These are phyloP conservation scores for Diaporthe velutina DNA, from an alignment of 2,329 filamentous ascomycete species.

Conservation along the genomic window DNA sequence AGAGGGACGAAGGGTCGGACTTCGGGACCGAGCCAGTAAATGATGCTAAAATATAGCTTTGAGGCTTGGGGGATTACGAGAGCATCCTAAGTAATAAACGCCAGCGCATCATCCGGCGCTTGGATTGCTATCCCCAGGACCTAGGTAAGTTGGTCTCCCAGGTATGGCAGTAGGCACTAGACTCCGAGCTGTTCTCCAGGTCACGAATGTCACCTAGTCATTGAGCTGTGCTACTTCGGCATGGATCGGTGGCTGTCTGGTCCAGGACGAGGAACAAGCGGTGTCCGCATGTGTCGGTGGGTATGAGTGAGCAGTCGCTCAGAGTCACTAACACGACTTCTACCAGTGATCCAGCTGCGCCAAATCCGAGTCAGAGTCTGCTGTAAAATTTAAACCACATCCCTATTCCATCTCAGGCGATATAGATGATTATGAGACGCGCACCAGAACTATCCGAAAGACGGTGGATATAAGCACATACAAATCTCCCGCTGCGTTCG, in stretches of 20 bases:
- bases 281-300: not conserved
- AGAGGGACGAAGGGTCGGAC: not conserved
- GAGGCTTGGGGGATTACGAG: not conserved
- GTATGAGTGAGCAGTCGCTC: not conserved
- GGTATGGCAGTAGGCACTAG: not conserved
- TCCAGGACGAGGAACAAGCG: not conserved
- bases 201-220: not conserved
- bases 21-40: not conserved
- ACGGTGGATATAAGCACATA: not conserved
- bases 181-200: not conserved
- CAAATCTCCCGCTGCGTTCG: not conserved
- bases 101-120: not conserved
- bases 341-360: fast-evolving
- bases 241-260: not conserved
- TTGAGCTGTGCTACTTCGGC: not conserved
- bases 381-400: no score
- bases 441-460: no score
- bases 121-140: not conserved
- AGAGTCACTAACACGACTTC: not conserved
- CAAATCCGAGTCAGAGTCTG: not conserved
- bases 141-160: no score
- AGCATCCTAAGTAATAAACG: not conserved
- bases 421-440: not conserved
- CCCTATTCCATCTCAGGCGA: not conserved
- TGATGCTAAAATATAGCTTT: not conserved